These are phyloP conservation scores for Neopestalotiopsis rosae DNA, from an alignment of 2,329 filamentous ascomycete genomes.

Conservation along the genomic window DNA sequence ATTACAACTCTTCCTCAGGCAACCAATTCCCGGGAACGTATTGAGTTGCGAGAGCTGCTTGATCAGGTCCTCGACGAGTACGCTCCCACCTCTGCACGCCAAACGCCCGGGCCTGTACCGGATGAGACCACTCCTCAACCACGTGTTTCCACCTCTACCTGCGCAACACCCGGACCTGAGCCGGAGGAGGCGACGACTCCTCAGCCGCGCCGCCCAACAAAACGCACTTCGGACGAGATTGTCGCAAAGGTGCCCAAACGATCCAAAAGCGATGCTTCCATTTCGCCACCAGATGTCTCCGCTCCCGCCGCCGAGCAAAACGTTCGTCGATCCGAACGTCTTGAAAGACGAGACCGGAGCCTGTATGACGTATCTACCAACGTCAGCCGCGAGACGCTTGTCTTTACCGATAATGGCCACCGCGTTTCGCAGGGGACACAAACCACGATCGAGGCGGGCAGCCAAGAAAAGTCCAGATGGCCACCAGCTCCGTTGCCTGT, in stretches of 20 bases:
- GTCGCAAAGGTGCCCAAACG: background rate
- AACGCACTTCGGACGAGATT: conserved; percentile 8
- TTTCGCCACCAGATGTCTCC: background rate
- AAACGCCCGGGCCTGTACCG: background rate
- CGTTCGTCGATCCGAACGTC: background rate
- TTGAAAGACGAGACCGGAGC: background rate
- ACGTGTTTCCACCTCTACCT: conserved; percentile 9
- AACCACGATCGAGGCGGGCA: conserved; percentile 38
- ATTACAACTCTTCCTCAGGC: conserved; percentile 27
- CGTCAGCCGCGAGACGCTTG: conserved; percentile 12
- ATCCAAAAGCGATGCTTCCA: background rate
- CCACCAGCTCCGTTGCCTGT: conserved; percentile 19
- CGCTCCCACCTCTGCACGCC: conserved; percentile 10
- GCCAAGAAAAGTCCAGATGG: conserved; percentile 26
- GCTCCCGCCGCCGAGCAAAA: background rate
- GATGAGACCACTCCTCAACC: background rate
- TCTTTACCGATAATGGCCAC: conserved; percentile 39
- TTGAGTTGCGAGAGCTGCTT: conserved; percentile 28
- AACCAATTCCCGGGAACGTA: conserved; percentile 31
- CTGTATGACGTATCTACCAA: conserved; percentile 11
- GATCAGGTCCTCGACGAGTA: conserved; percentile 28
- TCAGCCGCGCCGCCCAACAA: background rate
- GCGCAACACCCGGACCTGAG: background rate
- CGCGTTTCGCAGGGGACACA: conserved; percentile 37
- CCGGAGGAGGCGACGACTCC: background rate